These are phyloP conservation scores for Aspergillus persii DNA, from an alignment of 2,329 filamentous ascomycete species.

Conservation along the genomic window DNA sequence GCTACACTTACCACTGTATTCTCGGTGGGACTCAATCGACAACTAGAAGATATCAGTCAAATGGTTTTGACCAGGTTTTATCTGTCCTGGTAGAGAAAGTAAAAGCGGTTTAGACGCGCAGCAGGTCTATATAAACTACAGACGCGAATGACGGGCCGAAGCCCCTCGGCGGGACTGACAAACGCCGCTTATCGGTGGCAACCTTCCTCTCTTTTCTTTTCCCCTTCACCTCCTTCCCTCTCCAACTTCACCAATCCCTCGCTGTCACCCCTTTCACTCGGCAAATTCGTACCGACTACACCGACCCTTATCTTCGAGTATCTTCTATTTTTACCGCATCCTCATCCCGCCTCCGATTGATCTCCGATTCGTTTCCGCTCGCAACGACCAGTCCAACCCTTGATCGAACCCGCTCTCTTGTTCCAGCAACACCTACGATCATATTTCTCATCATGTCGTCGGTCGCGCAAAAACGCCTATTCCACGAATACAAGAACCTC, in stretches of 20 bases:
- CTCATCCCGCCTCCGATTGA: not conserved
- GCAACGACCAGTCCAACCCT: not conserved
- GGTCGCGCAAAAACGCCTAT: slow-evolving; percentile 71
- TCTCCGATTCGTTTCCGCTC: not conserved
- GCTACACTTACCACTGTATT: too few species aligned
- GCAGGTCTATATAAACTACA: too few species aligned
- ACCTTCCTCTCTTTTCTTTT: not conserved
- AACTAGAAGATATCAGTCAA: too few species aligned
- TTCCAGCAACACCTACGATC: not conserved
- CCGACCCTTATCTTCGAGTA: not conserved
- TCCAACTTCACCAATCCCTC: not conserved
- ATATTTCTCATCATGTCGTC: slow-evolving; percentile 30
- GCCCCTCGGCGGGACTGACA: not conserved
- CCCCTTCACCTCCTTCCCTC: not conserved
- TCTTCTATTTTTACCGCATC: not conserved
- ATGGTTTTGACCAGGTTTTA: too few species aligned
- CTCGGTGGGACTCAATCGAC: too few species aligned
- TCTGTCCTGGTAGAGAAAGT: too few species aligned
- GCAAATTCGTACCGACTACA: too few species aligned
- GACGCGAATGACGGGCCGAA: not conserved
- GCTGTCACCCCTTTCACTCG: too few species aligned
- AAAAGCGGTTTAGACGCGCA: too few species aligned
- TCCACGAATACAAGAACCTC: slow-evolving; percentile 93
- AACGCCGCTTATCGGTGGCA: not conserved
- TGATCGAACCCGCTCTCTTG: not conserved